Evolutionary conservation across 768 basidiomycete genomes (phyloP), one percentile per base, ranked within the genome.

Genomic region (Fistulinella prunicolor): DNA sequence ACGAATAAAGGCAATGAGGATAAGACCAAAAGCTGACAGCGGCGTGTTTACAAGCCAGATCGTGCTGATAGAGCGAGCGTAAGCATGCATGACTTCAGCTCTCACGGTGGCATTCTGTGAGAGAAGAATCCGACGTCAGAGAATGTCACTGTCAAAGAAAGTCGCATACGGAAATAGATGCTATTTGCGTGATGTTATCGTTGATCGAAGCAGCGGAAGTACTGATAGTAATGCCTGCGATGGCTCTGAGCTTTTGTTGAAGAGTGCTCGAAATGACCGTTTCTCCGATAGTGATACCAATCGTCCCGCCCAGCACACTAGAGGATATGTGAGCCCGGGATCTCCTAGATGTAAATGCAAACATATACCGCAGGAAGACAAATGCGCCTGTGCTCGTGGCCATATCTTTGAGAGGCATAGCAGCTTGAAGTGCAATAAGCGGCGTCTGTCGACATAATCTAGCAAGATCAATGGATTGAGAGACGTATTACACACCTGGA

Each of bases 241-340:
- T 52, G 14, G 38, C 50, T 21, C 23, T 47, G 22, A 67, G 34
- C 24, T 19, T 56, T 40, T 42, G 47, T 28, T 38, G 46, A 9
- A 65, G 55, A 32, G 82, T 81, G 40, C 79, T 82, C 2, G 83
- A 72, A 52, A 82, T 83, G 49, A 89, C 82, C 3, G 81, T 79
- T 58, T 89, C 81, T 24, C 87, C 86, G 38, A 88, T 64, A 1
- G 86, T 79, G 47, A 90, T 81, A 16, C 86, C 86, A 23, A 91
- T 72, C 2, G 88, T 85, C 26, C 83, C 86, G 14, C 88, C 88
- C 40, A 90, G 61, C 3, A 76, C 80, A 57, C 86, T 85, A 53
- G 13, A 42, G 19, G 8, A 41, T 28, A 22, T 13, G 14, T 44
- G 26, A 53, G 20, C 35, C 16, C 12, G 30, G 21, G 17, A 34